phyloP scores from a whole-genome alignment of 2,329 filamentous ascomycete species.

The Dryadomyces sulphureus region DNA sequence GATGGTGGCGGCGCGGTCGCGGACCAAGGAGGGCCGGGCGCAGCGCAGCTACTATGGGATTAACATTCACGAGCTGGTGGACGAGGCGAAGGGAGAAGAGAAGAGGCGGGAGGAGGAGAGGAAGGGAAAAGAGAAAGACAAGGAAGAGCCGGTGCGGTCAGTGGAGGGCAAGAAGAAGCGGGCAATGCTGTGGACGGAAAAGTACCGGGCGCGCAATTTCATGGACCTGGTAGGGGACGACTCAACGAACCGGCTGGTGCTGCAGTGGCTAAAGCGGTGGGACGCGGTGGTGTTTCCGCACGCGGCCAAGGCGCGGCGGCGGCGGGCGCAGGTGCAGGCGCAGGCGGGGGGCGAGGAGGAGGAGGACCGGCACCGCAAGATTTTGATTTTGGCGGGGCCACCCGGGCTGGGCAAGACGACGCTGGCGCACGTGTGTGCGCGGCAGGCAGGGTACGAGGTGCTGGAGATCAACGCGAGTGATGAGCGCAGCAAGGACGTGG shows the following conservation, averaged over 20 bases:
- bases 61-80: constrained; percentile 72
- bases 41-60: constrained; percentile 79
- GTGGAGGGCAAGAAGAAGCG: background rate
- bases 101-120: constrained; percentile 15
- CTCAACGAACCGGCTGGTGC: constrained; percentile 74
- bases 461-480: constrained; percentile 97
- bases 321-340: constrained; percentile 18
- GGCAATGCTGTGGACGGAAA: constrained; percentile 77
- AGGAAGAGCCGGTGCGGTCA: background rate
- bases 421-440: constrained; percentile 86
- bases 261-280: constrained; percentile 92
- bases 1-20: constrained; percentile 53
- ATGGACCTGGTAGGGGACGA: constrained; percentile 92
- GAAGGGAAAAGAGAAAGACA: constrained; percentile 18
- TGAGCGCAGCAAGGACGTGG: constrained; percentile 77
- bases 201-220: constrained; percentile 85
- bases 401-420: constrained; percentile 94
- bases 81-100: constrained; percentile 50
- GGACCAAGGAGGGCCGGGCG: constrained; percentile 50
- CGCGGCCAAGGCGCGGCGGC: constrained; percentile 41
- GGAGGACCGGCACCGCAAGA: constrained; percentile 71
- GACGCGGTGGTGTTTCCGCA: constrained; percentile 85
- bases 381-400: constrained; percentile 78
- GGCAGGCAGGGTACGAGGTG: constrained; percentile 89
- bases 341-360: constrained; percentile 32